phyloP scores from a whole-genome alignment of 1,139 yeast species.

The Protomyces inundatus region DNA sequence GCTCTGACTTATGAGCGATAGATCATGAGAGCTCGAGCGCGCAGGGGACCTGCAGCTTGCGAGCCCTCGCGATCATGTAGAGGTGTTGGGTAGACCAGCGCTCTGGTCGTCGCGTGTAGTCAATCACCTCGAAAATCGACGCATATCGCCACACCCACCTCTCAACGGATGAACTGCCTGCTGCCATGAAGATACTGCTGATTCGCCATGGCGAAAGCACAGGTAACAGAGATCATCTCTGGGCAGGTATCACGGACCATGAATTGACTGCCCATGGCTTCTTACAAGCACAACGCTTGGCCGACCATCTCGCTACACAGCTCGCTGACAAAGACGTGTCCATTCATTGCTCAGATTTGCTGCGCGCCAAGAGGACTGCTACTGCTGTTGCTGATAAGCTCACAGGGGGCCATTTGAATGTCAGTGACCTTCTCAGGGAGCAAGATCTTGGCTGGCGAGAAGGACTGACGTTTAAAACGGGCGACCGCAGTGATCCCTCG shows the following conservation, averaged over 20 bases:
- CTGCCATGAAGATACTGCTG: constrained; percentile 7
- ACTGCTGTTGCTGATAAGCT: background rate
- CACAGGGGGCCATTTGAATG: background rate
- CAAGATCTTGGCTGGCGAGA: constrained; percentile 26
- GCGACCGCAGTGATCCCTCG: background rate
- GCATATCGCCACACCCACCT: background rate
- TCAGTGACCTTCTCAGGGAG: background rate
- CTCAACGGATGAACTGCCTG: background rate
- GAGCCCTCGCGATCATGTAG: too few relatives aligned
- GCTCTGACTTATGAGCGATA: too few relatives aligned
- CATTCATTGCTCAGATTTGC: constrained; percentile 1
- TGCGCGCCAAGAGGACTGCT: constrained; percentile 13
- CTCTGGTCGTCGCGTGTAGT: background rate
- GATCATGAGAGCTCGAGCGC: too few relatives aligned
- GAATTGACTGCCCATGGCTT: constrained; percentile 21
- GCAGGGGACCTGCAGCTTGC: too few relatives aligned
- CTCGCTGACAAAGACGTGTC: background rate
- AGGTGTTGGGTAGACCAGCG: too few relatives aligned
- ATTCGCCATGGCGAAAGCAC: constrained; percentile 22
- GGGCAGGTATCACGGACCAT: constrained; percentile 24
- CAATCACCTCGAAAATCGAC: background rate
- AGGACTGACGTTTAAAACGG: constrained; percentile 7
- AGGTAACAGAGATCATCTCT: constrained; percentile 22
- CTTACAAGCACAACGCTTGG: constrained; percentile 8
- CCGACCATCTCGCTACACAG: background rate